Conservation (phyloP, 768 basidiomycete genomes). For the Grammothele lineata region DNA sequence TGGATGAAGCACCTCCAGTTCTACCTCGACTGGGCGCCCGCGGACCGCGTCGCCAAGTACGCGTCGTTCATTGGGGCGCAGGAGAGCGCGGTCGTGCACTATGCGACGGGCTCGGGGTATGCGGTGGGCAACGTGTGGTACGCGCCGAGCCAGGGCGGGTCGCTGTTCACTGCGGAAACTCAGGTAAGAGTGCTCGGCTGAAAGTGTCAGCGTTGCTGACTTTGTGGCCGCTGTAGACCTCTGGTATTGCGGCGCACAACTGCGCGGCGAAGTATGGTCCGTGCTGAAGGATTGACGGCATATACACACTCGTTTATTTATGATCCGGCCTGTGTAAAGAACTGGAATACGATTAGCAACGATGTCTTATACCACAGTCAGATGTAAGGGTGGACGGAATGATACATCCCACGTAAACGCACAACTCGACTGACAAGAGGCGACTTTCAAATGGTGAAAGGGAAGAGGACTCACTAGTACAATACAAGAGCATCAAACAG, state of each 20-base stretch:
- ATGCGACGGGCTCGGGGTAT: neutral
- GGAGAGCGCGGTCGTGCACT: slow-evolving; percentile 7
- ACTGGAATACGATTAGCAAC: too few relatives aligned
- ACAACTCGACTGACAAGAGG: too few relatives aligned
- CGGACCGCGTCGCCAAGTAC: slow-evolving; percentile 11
- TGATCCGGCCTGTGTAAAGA: too few relatives aligned
- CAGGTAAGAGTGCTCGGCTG: neutral
- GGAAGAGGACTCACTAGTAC: too few relatives aligned
- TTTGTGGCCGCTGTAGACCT: slow-evolving; percentile 1
- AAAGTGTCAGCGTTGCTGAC: neutral
- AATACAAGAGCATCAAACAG: too few relatives aligned
- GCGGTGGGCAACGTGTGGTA: slow-evolving; percentile 35
- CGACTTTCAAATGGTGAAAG: too few relatives aligned
- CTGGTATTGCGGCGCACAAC: slow-evolving; percentile 5
- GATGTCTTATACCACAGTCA: too few relatives aligned
- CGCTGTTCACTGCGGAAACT: slow-evolving; percentile 26
- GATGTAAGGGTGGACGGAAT: too few relatives aligned
- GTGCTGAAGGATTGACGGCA: neutral
- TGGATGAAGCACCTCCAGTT: slow-evolving; percentile 19
- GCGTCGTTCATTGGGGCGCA: slow-evolving; percentile 10
- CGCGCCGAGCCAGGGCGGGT: slow-evolving; percentile 24
- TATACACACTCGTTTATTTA: too few relatives aligned
- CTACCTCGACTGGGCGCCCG: slow-evolving; percentile 14
- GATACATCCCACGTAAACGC: too few relatives aligned
- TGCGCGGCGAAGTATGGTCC: slow-evolving; percentile 5